A percentile compares a stretch with the other conserved stretches of the same genome.
These are phyloP conservation scores for Phytopythium delawarense DNA, from an alignment of 352 stramenopile species.

Conservation along the genomic window DNA sequence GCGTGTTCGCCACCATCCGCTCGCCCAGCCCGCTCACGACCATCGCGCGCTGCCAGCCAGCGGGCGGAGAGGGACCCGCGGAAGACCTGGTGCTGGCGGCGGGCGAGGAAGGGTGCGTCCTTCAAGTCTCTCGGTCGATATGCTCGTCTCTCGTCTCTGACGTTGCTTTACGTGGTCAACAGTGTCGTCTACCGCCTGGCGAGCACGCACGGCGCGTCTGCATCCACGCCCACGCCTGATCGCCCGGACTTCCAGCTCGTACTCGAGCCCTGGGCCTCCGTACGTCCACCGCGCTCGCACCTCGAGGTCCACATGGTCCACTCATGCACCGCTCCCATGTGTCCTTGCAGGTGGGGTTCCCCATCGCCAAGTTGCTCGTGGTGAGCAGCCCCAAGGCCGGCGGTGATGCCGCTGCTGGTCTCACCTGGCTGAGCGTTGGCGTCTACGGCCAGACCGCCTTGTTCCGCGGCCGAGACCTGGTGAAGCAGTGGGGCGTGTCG, in stretches of 20 bases:
- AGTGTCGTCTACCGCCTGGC: slow-evolving; percentile 43
- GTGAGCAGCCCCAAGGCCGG: slow-evolving; percentile 12
- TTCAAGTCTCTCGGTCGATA: not conserved
- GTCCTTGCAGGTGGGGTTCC: slow-evolving; percentile 24
- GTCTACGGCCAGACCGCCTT: slow-evolving; percentile 30
- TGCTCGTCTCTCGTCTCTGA: not conserved
- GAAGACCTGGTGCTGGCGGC: slow-evolving; percentile 38
- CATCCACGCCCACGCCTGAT: slow-evolving; percentile 18
- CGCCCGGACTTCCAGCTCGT: slow-evolving; percentile 24
- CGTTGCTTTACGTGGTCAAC: not conserved
- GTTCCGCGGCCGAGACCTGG: slow-evolving; percentile 26
- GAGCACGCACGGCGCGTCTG: slow-evolving; percentile 18
- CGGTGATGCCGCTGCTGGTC: not conserved
- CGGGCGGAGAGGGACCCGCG: slow-evolving; percentile 2
- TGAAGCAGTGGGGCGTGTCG: slow-evolving; percentile 20
- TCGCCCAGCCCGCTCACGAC: slow-evolving; percentile 25
- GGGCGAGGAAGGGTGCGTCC: slow-evolving; percentile 43
- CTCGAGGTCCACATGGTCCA: not conserved
- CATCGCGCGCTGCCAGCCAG: slow-evolving; percentile 17
- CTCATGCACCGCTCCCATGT: not conserved
- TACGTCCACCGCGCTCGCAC: not conserved
- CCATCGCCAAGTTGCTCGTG: slow-evolving; percentile 33
- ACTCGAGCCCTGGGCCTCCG: slow-evolving; percentile 27
- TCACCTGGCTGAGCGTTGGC: slow-evolving; percentile 38
- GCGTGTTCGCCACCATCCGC: slow-evolving; percentile 23